A percentile compares a stretch with the other conserved stretches of the same genome.
phyloP scores from a whole-genome alignment of 257 asterid species.

The Solanum appendiculatum region DNA sequence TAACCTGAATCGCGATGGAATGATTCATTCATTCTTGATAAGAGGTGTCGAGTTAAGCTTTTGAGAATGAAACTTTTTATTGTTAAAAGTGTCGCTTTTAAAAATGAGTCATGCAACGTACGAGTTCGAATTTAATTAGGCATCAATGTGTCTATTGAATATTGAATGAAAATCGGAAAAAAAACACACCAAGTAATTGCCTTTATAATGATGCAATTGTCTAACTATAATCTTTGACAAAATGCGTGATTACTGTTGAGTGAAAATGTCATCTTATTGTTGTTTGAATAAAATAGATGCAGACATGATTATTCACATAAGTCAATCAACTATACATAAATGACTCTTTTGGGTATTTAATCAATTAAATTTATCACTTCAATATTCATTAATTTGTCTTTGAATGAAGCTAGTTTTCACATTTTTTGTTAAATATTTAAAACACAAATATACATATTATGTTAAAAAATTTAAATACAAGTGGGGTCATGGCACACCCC shows the following conservation, averaged over 20 bases:
- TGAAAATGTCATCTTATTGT: background rate
- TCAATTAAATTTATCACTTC: background rate
- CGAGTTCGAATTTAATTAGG: too few species aligned
- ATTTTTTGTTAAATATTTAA: background rate
- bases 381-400: background rate
- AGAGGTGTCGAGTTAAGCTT: too few species aligned
- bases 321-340: background rate
- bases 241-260: background rate
- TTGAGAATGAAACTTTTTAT: too few species aligned
- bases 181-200: background rate
- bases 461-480: too few species aligned
- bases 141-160: too few species aligned
- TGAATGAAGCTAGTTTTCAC: background rate
- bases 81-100: too few species aligned
- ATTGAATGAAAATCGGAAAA: too few species aligned
- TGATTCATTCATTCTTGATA: too few species aligned
- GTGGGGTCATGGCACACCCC: too few species aligned
- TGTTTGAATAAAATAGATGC: background rate
- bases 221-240: background rate
- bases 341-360: too few species aligned
- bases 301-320: background rate
- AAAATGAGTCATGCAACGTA: too few species aligned
- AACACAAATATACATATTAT: too few species aligned
- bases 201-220: background rate
- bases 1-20: rapidly evolving